Evolutionary conservation across 2,329 filamentous ascomycete genomes (phyloP).

Genomic region (Talaromyces sp.): DNA sequence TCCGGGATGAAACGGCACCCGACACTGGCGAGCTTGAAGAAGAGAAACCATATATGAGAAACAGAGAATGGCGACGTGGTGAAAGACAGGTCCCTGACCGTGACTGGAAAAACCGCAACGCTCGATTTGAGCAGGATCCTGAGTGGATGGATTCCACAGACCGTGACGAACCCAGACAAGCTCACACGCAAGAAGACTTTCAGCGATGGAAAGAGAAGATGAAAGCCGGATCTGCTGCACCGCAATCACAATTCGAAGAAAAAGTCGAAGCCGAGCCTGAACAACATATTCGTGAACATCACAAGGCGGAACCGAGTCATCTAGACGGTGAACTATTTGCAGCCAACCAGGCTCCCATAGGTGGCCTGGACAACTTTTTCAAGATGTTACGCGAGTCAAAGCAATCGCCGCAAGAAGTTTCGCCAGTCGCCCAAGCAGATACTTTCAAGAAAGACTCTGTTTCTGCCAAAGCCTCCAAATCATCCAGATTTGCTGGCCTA

Average conservation of each 20-base stretch:
- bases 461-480: constrained; percentile 54
- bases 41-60: constrained; percentile 45
- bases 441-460: constrained; percentile 38
- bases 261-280: constrained; percentile 37
- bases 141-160: constrained; percentile 80
- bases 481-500: constrained; percentile 82
- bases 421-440: constrained; percentile 31
- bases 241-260: constrained; percentile 29
- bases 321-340: constrained; percentile 48
- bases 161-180: constrained; percentile 60
- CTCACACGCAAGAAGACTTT: constrained; percentile 75
- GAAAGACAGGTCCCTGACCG: constrained; percentile 44
- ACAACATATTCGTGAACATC: constrained; percentile 16
- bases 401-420: constrained; percentile 28
- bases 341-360: constrained; percentile 56
- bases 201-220: constrained; percentile 91
- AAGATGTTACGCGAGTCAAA: constrained; percentile 52
- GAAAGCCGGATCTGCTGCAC: constrained; percentile 58
- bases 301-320: constrained; percentile 33
- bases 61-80: constrained; percentile 58
- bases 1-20: constrained; percentile 50
- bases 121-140: constrained; percentile 68
- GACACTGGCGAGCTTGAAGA: constrained; percentile 37
- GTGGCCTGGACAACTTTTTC: constrained; percentile 75
- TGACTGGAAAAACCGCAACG: constrained; percentile 47